Conservation (phyloP, 345 rosid species). For the Salix dunnii region DNA sequence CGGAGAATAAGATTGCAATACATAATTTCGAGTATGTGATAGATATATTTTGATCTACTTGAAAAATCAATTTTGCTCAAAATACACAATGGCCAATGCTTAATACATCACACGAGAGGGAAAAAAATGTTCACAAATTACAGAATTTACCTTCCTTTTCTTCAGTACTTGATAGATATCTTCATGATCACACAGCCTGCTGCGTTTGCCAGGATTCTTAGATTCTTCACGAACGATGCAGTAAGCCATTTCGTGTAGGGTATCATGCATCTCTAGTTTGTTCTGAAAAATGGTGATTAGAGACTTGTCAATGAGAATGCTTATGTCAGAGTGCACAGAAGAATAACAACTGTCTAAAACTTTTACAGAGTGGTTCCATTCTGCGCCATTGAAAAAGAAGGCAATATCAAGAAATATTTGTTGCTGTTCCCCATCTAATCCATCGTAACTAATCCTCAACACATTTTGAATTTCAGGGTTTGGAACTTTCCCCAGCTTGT, state of each 20-base stretch:
- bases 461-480: neutral
- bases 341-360: neutral
- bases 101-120: neutral
- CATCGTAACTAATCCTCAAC: neutral
- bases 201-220: neutral
- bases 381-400: neutral
- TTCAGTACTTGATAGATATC: no score
- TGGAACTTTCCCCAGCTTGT: neutral
- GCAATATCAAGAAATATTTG: conserved; percentile 8
- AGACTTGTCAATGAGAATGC: neutral
- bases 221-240: conserved; percentile 1
- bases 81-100: no score
- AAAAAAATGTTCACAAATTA: neutral
- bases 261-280: conserved; percentile 6
- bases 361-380: neutral
- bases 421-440: neutral
- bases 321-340: neutral
- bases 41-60: no score
- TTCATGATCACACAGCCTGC: conserved; percentile 11
- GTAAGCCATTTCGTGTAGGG: conserved; percentile 19
- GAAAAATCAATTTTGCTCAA: no score
- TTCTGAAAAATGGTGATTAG: neutral
- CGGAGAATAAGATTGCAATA: neutral
- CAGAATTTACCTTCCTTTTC: no score
- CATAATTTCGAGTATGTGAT: no score